Evolutionary conservation across 805 yeast species (phyloP).

Genomic region (Barnettozyma sucrosica): DNA sequence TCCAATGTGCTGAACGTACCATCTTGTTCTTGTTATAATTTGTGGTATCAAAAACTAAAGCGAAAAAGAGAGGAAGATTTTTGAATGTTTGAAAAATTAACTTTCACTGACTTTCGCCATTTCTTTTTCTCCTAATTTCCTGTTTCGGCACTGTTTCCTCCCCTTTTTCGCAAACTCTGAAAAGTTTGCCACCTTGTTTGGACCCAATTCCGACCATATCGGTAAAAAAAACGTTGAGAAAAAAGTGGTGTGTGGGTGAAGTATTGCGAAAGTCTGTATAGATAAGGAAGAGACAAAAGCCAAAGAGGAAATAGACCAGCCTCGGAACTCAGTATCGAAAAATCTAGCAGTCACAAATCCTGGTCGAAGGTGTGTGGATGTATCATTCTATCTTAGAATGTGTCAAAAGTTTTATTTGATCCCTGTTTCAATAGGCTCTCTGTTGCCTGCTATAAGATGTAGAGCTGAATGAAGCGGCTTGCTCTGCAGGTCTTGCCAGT

Average conservation of each 20-base stretch:
- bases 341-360: not conserved
- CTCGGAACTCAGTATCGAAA: not conserved
- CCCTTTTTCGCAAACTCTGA: not conserved
- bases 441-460: no score
- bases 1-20: slow-evolving; percentile 5
- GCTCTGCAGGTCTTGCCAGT: no score
- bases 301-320: not conserved
- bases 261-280: not conserved
- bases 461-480: not conserved
- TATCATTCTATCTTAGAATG: not conserved
- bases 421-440: not conserved
- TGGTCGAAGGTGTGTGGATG: not conserved
- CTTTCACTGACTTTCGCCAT: not conserved
- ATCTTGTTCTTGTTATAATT: slow-evolving; percentile 8
- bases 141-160: not conserved
- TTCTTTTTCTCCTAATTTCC: not conserved
- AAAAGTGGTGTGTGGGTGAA: not conserved
- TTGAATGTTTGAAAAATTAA: slow-evolving; percentile 4
- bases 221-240: not conserved
- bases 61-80: slow-evolving; percentile 1
- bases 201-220: not conserved
- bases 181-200: not conserved
- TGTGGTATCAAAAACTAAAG: not conserved
- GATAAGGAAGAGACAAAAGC: not conserved
- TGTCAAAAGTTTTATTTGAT: not conserved